These are phyloP conservation scores for Dactylonectria estremocensis DNA, from an alignment of 2,329 filamentous ascomycete genomes.

Conservation along the genomic window DNA sequence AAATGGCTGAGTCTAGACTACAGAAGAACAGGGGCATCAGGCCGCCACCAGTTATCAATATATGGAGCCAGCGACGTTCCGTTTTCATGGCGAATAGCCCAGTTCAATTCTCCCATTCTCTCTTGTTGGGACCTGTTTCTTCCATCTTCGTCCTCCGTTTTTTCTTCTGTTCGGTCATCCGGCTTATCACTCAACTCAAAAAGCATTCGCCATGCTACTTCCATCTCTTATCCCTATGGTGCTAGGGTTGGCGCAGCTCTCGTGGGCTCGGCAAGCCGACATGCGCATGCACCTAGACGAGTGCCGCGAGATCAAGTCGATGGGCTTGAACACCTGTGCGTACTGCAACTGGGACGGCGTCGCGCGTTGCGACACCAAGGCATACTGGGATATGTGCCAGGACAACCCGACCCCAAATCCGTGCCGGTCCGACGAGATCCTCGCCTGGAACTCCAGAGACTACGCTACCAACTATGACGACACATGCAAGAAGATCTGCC, in stretches of 20 bases:
- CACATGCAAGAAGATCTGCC: not conserved
- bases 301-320: not conserved
- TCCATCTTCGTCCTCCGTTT: too few relatives aligned
- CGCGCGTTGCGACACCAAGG: not conserved
- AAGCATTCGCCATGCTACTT: not conserved
- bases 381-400: not conserved
- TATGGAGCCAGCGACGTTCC: too few relatives aligned
- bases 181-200: not conserved
- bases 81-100: too few relatives aligned
- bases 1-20: too few relatives aligned
- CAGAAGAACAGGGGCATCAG: too few relatives aligned
- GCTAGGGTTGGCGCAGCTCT: not conserved
- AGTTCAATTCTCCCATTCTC: too few relatives aligned
- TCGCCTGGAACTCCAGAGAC: not conserved
- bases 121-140: too few relatives aligned
- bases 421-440: not conserved
- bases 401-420: not conserved
- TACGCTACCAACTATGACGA: not conserved
- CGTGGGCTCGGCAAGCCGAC: not conserved
- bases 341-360: not conserved
- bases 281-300: not conserved
- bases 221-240: not conserved
- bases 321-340: not conserved
- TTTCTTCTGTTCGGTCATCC: not conserved
- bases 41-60: too few relatives aligned